Evolutionary conservation across 805 yeast genomes (phyloP).

Genomic region (Barnettozyma salicaria): DNA sequence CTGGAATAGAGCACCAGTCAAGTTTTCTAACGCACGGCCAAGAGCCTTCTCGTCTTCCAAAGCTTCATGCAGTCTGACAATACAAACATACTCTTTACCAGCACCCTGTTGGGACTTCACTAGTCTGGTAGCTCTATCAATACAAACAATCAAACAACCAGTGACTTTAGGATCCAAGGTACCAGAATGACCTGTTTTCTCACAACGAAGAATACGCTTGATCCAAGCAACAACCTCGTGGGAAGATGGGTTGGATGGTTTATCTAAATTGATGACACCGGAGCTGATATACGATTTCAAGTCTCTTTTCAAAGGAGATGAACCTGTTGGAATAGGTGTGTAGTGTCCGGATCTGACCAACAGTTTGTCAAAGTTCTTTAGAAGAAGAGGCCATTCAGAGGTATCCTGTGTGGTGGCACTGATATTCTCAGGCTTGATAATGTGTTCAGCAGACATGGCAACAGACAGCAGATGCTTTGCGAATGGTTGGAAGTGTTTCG

Average conservation of each 20-base stretch:
- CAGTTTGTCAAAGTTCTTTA: constrained; percentile 90
- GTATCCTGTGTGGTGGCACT: constrained; percentile 72
- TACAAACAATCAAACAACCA: constrained; percentile 96
- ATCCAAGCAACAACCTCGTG: constrained; percentile 99
- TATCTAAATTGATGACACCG: constrained; percentile 96
- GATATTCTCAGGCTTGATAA: constrained; percentile 83
- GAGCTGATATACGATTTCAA: constrained; percentile 82
- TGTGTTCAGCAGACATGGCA: constrained; percentile 57
- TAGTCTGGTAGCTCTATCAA: constrained; percentile 95
- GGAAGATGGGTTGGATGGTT: constrained; percentile 96
- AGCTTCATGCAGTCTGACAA: constrained; percentile 91
- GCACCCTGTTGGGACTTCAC: constrained; percentile 99
- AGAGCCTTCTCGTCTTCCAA: constrained; percentile 85
- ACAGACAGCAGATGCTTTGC: not conserved
- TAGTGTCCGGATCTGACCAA: constrained; percentile 95
- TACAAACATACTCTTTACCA: constrained; percentile 98
- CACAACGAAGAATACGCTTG: constrained; percentile 89
- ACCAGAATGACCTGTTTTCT: constrained; percentile 99
- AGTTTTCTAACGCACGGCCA: constrained; percentile 81
- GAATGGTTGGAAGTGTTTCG: not conserved
- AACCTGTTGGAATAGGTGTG: constrained; percentile 95
- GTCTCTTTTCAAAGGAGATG: constrained; percentile 92
- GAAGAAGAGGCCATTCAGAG: constrained; percentile 89
- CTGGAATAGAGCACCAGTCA: constrained; percentile 98
- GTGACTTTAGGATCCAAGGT: constrained; percentile 98